Base-by-base conservation (phyloP, 192 early-diverging fungal species). In the Spinellus fusiger region DNA sequence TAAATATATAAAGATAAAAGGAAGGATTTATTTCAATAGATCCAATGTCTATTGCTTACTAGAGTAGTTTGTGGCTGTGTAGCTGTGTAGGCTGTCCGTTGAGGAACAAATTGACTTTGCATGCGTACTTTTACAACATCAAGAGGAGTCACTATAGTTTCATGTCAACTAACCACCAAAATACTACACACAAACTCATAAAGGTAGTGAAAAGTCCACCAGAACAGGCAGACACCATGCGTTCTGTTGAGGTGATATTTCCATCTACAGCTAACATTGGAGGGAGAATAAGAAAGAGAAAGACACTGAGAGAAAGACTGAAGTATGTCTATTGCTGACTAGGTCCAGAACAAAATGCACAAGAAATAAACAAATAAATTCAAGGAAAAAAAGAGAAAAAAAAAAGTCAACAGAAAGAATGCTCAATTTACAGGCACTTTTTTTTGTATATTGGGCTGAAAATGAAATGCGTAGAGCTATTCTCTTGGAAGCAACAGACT, bases 51-150 rank as follows among this genome's bases (percentile, higher is more conserved):
- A 23, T 47, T 50, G 16, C 4, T 57, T 15, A 27, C 27, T n/a
- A 26, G 46, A 56, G 48, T 46, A 20, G 27, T 23, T 47, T 61
- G 20, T 48, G 46, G 25, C 49, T 35, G 29, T 50, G 49, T 27
- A 34, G 32, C 15, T 37, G 25, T 27, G 10, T 27, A 15, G n/a
- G n/a, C n/a, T n/a, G n/a, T 34, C 54, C 23, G 27, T 64, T 22
- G 29, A 23, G 22, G 33, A 27, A 8, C 12, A 49, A 63, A 73
- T 66, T 75, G 77, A 8, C 80, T 77, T 65, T 94, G 92, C 64
- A 92, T 81, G 12, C 92, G 73, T 13, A 86, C 93, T 65, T 94
- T 94, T n/a, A 94, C 82, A 1, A 94, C 85, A 74, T 94, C 92
- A 34, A 94, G 82, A 2, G 92, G 92, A 13, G 88, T 94, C 7